Evolutionary conservation across 768 basidiomycete genomes (phyloP).

Genomic region (Cystofilobasidium capitatum): DNA sequence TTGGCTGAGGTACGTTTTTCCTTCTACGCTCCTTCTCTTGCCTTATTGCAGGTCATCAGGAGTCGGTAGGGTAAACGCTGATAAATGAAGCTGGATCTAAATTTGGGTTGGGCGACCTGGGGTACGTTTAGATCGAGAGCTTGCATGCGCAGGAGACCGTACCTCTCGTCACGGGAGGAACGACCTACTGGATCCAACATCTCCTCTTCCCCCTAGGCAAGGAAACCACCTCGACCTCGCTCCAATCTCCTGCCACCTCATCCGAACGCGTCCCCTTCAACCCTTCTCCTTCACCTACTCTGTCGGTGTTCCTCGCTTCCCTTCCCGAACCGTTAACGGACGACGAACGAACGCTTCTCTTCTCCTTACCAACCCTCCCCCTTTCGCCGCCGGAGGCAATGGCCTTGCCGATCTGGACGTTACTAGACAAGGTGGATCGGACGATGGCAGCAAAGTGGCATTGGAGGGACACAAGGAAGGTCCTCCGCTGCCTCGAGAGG

Average conservation of each 20-base stretch:
- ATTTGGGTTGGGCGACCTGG: too few relatives aligned
- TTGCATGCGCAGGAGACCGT: constrained; percentile 46
- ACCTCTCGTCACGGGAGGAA: constrained; percentile 90
- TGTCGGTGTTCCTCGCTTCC: constrained; percentile 20
- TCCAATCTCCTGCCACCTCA: not conserved
- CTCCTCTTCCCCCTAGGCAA: constrained; percentile 61
- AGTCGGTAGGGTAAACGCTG: too few relatives aligned
- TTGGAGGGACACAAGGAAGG: constrained; percentile 88
- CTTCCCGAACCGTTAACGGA: constrained; percentile 29
- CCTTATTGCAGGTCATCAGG: constrained; percentile 3
- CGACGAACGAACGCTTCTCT: constrained; percentile 27
- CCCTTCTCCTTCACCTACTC: constrained; percentile 3
- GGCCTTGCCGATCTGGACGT: constrained; percentile 55
- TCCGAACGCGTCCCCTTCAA: constrained; percentile 25
- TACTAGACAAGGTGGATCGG: constrained; percentile 63
- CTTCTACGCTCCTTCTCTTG: constrained; percentile 1
- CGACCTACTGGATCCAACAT: constrained; percentile 95
- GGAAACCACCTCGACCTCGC: not conserved
- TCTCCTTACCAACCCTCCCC: constrained; percentile 30
- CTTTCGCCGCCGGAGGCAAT: constrained; percentile 41
- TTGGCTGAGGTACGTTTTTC: constrained; percentile 54
- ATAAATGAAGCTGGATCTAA: too few relatives aligned
- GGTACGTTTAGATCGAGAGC: constrained; percentile 27
- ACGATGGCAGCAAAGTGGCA: constrained; percentile 77
- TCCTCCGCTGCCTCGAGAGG: constrained; percentile 65